These are phyloP conservation scores for Oenanthe javanica DNA, from an alignment of 140 eudicot species.

Conservation along the genomic window DNA sequence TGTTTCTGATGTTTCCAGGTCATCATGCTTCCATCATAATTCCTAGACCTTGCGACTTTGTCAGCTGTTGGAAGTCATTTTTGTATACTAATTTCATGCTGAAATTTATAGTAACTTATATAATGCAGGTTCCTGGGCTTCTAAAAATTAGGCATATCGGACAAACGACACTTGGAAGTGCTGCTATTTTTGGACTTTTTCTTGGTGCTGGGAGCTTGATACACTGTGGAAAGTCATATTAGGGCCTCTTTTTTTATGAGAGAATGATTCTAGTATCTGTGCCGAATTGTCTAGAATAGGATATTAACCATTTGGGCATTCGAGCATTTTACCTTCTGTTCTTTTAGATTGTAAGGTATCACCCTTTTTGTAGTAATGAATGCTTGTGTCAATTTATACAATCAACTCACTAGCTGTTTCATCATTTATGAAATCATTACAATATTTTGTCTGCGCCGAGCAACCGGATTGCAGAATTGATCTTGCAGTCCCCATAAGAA, in stretches of 20 bases:
- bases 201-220: slow-evolving; percentile 91
- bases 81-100: not conserved
- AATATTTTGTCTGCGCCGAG: not conserved
- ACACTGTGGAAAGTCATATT: slow-evolving; percentile 81
- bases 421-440: not conserved
- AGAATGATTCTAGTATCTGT: not conserved
- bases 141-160: slow-evolving; percentile 70
- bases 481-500: not conserved
- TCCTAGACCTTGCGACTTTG: too few relatives aligned
- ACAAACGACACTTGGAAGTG: slow-evolving; percentile 77
- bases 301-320: not conserved
- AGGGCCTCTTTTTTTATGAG: slow-evolving; percentile 1
- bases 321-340: not conserved
- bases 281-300: not conserved
- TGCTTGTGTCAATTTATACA: not conserved
- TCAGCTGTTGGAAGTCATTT: too few relatives aligned
- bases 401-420: not conserved
- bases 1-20: too few relatives aligned
- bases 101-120: not conserved
- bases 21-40: too few relatives aligned
- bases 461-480: not conserved
- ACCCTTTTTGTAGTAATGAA: not conserved
- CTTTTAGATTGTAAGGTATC: not conserved
- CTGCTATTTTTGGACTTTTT: slow-evolving; percentile 84
- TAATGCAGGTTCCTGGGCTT: slow-evolving; percentile 69